Evolutionary conservation across 805 yeast genomes (phyloP), one percentile per base, ranked within the genome.

Genomic region (Wickerhamiella qilinensis): DNA sequence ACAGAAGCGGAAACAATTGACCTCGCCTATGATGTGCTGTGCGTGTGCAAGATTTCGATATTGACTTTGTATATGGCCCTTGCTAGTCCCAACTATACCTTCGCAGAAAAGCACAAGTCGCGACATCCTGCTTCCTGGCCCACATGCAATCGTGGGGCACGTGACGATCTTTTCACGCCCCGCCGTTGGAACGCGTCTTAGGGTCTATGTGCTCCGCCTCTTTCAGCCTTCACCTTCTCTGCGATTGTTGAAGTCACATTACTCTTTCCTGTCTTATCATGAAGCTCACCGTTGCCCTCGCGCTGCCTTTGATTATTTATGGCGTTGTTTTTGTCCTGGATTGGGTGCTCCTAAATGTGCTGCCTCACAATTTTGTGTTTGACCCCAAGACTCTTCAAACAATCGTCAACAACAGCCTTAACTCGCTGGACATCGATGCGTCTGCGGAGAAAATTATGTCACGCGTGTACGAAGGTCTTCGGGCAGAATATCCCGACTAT

Each of bases 291-390:
- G 31, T 24, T 24, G 28, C 9, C 28, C 31, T 29, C 17, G 31
- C 31, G 31, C 31, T 29, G 9, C 8, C 8, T 8, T 14, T 14
- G 14, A 29, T n/a, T 29, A 6, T n/a, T n/a, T n/a, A n/a, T n/a
- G n/a, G n/a, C n/a, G n/a, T n/a, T n/a, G n/a, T n/a, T n/a, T n/a
- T n/a, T n/a, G n/a, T n/a, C n/a, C n/a, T 22, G 27, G 27, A 44
- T 47, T 11, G 38, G n/a, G n/a, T n/a, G n/a, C n/a, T 48, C 36
- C 29, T 42, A 33, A 42, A 46, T 31, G 36, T 41, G 80, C 68
- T 86, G 39, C 94, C 94, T 25, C 50, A 52, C 14, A 63, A 68
- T 51, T 88, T 70, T 59, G 65, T 75, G 33, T 88, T 88, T 54
- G 91, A 88, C 55, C 69, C 70, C 34, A 62, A 58, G 4, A 69